These are phyloP conservation scores for Paramecium sonneborni DNA, from an alignment of 73 alveolate genomes.

Conservation along the genomic window DNA sequence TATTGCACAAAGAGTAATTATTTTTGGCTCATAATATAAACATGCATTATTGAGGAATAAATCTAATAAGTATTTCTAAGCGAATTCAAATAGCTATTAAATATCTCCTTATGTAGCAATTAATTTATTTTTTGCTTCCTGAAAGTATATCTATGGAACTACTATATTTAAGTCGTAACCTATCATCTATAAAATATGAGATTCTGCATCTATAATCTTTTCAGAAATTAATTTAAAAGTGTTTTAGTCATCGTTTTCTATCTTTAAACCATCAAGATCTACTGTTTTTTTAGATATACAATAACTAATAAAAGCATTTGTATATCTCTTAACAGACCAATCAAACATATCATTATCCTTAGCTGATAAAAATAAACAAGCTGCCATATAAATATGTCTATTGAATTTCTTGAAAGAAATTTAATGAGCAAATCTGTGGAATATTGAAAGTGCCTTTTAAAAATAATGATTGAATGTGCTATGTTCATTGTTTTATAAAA, in stretches of 20 bases:
- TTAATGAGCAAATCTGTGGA: constrained; percentile 52
- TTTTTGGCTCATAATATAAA: background rate
- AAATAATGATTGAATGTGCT: background rate
- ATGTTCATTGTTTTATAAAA: background rate
- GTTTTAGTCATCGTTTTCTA: background rate
- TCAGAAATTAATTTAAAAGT: background rate
- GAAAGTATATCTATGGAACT: constrained; percentile 18
- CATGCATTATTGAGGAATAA: background rate
- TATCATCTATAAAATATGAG: constrained; percentile 34
- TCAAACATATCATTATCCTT: constrained; percentile 41
- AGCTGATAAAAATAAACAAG: constrained; percentile 32
- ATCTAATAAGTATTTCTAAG: constrained; percentile 4
- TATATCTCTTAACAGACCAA: constrained; percentile 57
- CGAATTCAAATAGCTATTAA: background rate
- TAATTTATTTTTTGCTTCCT: background rate
- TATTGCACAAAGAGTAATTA: background rate
- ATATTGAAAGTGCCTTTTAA: constrained; percentile 32
- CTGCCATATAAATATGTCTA: constrained; percentile 37
- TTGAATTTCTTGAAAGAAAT: background rate
- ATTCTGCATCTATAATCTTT: constrained; percentile 31
- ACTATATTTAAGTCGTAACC: constrained; percentile 23
- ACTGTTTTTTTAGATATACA: background rate
- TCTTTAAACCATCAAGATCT: background rate
- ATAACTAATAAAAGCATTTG: background rate
- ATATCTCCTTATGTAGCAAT: background rate